Evolutionary conservation across 495 filamentous ascomycete genomes (phyloP), one percentile per base, ranked within the genome.

Genomic region (Xylaria longipes): DNA sequence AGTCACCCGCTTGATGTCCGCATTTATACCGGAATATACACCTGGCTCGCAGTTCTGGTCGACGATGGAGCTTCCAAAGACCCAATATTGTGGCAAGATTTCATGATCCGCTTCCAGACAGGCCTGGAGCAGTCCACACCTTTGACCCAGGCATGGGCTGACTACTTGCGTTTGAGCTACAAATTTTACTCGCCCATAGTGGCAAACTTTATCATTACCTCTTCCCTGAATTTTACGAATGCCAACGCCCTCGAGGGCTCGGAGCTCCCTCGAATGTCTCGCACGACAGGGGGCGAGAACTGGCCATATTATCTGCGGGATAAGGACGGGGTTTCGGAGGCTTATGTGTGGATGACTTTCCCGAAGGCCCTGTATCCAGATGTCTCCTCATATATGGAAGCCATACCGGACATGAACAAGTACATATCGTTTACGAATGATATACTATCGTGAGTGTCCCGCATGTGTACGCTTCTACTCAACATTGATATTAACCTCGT

Each of bases 311-410:
- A 72, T 39, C 35, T 75, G 1, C 65, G 73, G 11, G 50, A 62
- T 1, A 75, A 72, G 41, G 50, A 61, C 31, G 73, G 73, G 7
- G 15, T 72, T 27, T 63, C 46, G 0, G 73, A 75, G 20, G 66
- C 70, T 0, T 75, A 70, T 37, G 70, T 68, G 8, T 75, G 69
- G 41, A 72, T 75, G 45, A 66, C 66, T 22, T 75, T 75, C 35
- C 70, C 70, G 1, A 72, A 72, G 45, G 54, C 41, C 3, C 15
- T 70, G 0, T 75, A 63, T 41, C 73, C 73, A 5, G 70, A 75
- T 12, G 41, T 75, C 14, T 72, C 73, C 15, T 20, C 54, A 35
- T 75, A 66, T 33, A 61, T 75, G 6, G 73, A 75, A 54, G 73
- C 66, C 25, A 70, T 75, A 33, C 73, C 73, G 1, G 73, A 75